Evolutionary conservation across 2,329 filamentous ascomycete species (phyloP).

Genomic region (Botrytis fabae): DNA sequence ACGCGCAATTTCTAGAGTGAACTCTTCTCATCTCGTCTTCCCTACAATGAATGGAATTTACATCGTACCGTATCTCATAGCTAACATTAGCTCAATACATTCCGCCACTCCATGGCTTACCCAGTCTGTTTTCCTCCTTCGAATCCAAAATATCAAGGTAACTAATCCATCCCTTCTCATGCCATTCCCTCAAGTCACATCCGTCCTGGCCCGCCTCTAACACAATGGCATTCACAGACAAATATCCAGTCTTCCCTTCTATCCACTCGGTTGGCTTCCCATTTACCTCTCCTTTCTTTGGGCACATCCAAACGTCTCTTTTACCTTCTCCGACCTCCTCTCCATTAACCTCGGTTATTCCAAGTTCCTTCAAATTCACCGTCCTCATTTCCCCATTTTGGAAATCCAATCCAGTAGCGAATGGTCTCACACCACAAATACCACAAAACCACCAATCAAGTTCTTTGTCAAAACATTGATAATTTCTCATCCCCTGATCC

Average conservation of each 20-base stretch:
- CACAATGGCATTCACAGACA: constrained; percentile 45
- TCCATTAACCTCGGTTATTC: constrained; percentile 19
- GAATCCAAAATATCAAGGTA: constrained; percentile 33
- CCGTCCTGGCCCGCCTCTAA: constrained; percentile 44
- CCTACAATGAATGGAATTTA: background rate
- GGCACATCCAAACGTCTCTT: constrained; percentile 39
- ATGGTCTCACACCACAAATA: constrained; percentile 48
- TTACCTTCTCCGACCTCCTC: constrained; percentile 27
- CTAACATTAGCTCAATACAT: constrained; percentile 32
- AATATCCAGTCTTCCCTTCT: constrained; percentile 37
- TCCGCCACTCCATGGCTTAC: constrained; percentile 33
- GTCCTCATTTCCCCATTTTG: constrained; percentile 41
- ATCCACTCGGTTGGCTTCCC: constrained; percentile 38
- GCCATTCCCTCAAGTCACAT: constrained; percentile 43
- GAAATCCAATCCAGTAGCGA: constrained; percentile 40
- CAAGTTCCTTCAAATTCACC: constrained; percentile 25
- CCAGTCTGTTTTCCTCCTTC: constrained; percentile 26
- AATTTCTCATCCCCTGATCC: constrained; percentile 46
- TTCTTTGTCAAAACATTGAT: constrained; percentile 40
- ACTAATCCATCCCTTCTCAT: constrained; percentile 41
- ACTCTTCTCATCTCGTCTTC: background rate
- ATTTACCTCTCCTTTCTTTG: constrained; percentile 36
- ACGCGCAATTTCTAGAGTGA: background rate
- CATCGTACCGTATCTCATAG: no score
- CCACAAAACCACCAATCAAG: constrained; percentile 50